Evolutionary conservation across 768 basidiomycete genomes (phyloP).

Genomic region (Mycena metata): DNA sequence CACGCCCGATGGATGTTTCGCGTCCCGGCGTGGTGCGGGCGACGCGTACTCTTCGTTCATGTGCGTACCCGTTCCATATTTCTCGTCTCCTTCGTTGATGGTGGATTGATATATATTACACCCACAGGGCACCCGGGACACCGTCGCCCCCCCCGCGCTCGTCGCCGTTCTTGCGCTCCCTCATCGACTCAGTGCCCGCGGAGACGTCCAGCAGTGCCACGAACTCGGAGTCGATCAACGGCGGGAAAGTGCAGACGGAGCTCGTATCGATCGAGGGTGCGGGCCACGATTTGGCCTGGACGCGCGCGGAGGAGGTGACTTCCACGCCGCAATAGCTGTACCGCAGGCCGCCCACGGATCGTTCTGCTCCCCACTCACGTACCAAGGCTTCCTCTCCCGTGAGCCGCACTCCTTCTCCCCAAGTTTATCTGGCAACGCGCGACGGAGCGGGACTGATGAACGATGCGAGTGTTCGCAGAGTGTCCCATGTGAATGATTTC

Average conservation of each 20-base stretch:
- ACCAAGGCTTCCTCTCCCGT: too few species aligned
- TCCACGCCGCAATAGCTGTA: too few species aligned
- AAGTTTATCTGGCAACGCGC: too few species aligned
- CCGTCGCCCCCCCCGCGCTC: slow-evolving; percentile 1
- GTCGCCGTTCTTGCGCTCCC: neutral
- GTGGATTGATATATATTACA: neutral
- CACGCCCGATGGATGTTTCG: slow-evolving; percentile 26
- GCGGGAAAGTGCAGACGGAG: neutral
- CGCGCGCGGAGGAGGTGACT: slow-evolving; percentile 55
- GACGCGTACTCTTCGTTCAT: slow-evolving; percentile 26
- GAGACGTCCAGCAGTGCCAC: too few species aligned
- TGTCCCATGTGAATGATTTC: too few species aligned
- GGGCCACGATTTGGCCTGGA: slow-evolving; percentile 65
- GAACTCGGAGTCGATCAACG: neutral
- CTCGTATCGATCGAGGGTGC: slow-evolving; percentile 65
- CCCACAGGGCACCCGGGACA: slow-evolving; percentile 14
- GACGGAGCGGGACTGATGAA: too few species aligned
- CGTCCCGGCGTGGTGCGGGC: neutral
- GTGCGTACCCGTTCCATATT: slow-evolving; percentile 7
- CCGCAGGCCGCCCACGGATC: too few species aligned
- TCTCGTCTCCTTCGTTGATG: too few species aligned
- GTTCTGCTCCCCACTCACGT: too few species aligned
- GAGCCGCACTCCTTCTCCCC: too few species aligned
- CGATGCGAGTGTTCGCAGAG: too few species aligned
- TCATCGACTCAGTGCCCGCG: slow-evolving; percentile 4